phyloP scores from a whole-genome alignment of 1,139 yeast species.

The Yamadazyma triangularis region DNA sequence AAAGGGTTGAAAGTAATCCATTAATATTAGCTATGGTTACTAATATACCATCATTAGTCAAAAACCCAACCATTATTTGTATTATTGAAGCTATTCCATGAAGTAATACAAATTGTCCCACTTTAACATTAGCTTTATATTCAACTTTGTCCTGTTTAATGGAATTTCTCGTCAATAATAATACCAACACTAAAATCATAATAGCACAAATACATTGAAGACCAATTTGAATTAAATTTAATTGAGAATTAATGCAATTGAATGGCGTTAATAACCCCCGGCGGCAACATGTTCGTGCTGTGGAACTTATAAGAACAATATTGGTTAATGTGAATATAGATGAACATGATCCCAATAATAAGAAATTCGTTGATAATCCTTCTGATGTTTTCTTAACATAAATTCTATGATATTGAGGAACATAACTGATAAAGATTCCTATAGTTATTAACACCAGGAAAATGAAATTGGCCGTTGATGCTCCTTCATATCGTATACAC shows the following conservation, averaged over 20 bases:
- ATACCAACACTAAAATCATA: conserved; percentile 53
- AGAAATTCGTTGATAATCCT: conserved; percentile 72
- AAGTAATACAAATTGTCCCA: conserved; percentile 34
- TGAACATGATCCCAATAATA: conserved; percentile 69
- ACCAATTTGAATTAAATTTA: conserved; percentile 68
- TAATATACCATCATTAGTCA: conserved; percentile 15
- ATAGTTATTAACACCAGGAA: conserved; percentile 52
- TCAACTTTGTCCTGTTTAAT: conserved; percentile 44
- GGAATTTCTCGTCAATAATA: conserved; percentile 42
- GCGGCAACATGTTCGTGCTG: conserved; percentile 52
- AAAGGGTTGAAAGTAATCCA: conserved; percentile 58
- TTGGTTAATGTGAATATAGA: conserved; percentile 69
- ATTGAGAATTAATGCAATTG: conserved; percentile 66
- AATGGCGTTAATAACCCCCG: conserved; percentile 38
- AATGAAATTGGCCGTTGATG: conserved; percentile 42
- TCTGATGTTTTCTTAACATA: conserved; percentile 60
- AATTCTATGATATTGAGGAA: conserved; percentile 72
- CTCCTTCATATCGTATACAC: conserved; percentile 44
- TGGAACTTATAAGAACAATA: conserved; percentile 54
- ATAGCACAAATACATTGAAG: conserved; percentile 65
- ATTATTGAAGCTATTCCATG: conserved; percentile 34
- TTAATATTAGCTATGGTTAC: conserved; percentile 51
- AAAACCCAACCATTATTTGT: conserved; percentile 29
- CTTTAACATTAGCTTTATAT: conserved; percentile 35
- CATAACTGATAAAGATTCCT: conserved; percentile 70